Evolutionary conservation across 148 eudicot genomes (phyloP).

Genomic region (Pouteria glomerata): DNA sequence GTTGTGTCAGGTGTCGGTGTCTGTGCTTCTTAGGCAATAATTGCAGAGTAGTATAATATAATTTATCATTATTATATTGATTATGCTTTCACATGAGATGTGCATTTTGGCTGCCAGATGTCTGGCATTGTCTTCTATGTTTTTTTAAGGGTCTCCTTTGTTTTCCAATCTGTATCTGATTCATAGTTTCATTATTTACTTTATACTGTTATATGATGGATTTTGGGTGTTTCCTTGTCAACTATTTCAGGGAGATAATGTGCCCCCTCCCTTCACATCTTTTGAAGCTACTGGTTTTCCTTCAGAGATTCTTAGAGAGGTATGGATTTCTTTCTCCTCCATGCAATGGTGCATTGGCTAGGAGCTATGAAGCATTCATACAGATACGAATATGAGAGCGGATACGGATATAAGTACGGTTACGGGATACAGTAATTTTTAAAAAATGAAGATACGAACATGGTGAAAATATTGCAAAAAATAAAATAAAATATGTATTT

Average conservation of each 20-base stretch:
- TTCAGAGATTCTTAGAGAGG: constrained; percentile 75
- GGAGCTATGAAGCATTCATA: no score
- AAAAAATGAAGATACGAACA: no score
- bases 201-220: background rate
- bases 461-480: no score
- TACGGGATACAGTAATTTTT: no score
- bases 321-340: constrained; percentile 28
- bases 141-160: background rate
- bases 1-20: no score
- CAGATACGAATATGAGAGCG: no score
- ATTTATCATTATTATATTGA: background rate
- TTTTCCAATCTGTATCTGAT: background rate
- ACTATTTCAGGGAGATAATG: constrained; percentile 56
- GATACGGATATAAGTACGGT: no score
- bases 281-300: constrained; percentile 88
- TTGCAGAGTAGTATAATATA: background rate
- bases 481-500: no score
- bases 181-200: background rate
- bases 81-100: background rate
- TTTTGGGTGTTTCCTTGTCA: background rate
- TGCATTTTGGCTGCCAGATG: background rate
- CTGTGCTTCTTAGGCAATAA: no score
- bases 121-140: background rate
- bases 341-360: constrained; percentile 15
- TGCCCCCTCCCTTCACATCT: constrained; percentile 69